phyloP scores from a whole-genome alignment of 1,284 basidiomycete genomes.

The Naganishia sp. region DNA sequence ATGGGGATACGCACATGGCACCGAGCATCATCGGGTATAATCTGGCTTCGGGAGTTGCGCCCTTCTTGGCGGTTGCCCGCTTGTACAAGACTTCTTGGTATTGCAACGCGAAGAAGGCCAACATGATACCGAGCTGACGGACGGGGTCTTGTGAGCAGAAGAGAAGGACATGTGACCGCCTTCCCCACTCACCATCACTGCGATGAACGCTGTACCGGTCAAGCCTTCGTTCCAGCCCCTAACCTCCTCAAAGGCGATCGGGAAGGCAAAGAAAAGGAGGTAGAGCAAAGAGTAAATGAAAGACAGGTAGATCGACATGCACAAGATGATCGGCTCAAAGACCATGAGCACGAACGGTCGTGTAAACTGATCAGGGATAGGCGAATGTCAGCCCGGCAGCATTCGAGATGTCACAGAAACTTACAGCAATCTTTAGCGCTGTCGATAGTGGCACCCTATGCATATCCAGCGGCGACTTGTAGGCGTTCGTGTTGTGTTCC shows the following conservation, averaged over 20 bases:
- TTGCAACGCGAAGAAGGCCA: constrained; percentile 43
- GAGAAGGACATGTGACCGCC: neutral
- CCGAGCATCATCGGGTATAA: constrained; percentile 47
- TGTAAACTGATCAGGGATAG: constrained; percentile 36
- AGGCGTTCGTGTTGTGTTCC: constrained; percentile 48
- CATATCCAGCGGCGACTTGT: constrained; percentile 47
- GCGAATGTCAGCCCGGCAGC: too few species aligned
- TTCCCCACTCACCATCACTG: constrained; percentile 40
- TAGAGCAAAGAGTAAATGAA: constrained; percentile 56
- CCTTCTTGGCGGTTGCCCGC: constrained; percentile 33
- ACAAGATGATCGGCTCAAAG: constrained; percentile 54
- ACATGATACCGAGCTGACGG: constrained; percentile 40
- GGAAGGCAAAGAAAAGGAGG: constrained; percentile 51
- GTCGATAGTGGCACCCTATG: constrained; percentile 41
- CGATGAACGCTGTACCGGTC: constrained; percentile 50
- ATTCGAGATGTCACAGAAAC: too few species aligned
- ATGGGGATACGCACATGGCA: constrained; percentile 32
- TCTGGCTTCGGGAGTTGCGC: constrained; percentile 42
- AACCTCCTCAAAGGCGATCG: constrained; percentile 50
- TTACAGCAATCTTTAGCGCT: constrained; percentile 45
- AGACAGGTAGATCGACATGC: constrained; percentile 55
- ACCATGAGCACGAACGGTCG: constrained; percentile 54
- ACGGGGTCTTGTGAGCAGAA: neutral
- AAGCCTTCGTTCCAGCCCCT: constrained; percentile 49
- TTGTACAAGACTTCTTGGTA: constrained; percentile 48